phyloP scores from a whole-genome alignment of 2,329 filamentous ascomycete species.

The Pseudomassariella vexata region DNA sequence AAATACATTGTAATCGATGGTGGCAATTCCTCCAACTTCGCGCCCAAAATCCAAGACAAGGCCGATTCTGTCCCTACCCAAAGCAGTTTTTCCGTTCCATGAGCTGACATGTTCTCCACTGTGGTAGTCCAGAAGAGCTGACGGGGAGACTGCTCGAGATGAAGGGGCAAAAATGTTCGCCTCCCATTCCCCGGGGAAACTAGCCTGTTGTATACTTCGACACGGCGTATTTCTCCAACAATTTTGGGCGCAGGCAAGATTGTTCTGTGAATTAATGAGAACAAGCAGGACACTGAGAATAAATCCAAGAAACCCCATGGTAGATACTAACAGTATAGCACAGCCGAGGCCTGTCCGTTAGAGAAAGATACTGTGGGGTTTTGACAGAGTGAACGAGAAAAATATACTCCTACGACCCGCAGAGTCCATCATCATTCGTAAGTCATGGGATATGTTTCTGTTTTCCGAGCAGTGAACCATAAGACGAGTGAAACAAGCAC shows the following conservation, averaged over 20 bases:
- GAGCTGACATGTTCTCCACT: slow-evolving; percentile 10
- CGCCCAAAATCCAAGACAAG: slow-evolving; percentile 21
- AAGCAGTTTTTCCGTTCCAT: slow-evolving; percentile 8
- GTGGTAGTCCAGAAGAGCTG: slow-evolving; percentile 27
- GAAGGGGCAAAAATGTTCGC: slow-evolving; percentile 49
- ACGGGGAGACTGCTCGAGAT: slow-evolving; percentile 43
- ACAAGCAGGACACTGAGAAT: too few species aligned
- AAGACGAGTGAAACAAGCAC: too few species aligned
- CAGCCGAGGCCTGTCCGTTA: too few species aligned
- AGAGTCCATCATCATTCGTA: too few species aligned
- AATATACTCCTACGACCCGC: too few species aligned
- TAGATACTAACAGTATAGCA: too few species aligned
- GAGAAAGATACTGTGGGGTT: too few species aligned
- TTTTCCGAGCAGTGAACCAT: too few species aligned
- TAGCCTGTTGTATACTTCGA: slow-evolving; percentile 37
- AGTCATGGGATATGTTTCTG: too few species aligned
- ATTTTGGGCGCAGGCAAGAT: slow-evolving; percentile 11
- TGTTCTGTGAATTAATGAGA: background rate
- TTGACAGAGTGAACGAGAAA: too few species aligned
- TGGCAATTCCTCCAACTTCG: slow-evolving; percentile 21
- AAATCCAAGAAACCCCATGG: too few species aligned
- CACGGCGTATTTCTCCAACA: slow-evolving; percentile 55
- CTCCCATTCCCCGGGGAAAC: slow-evolving; percentile 55
- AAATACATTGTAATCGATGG: slow-evolving; percentile 17
- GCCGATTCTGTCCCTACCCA: slow-evolving; percentile 10